A percentile compares a stretch with the other conserved stretches of the same genome.
phyloP scores from a whole-genome alignment of 2,329 filamentous ascomycete species.

The Trichophyton schoenleinii region DNA sequence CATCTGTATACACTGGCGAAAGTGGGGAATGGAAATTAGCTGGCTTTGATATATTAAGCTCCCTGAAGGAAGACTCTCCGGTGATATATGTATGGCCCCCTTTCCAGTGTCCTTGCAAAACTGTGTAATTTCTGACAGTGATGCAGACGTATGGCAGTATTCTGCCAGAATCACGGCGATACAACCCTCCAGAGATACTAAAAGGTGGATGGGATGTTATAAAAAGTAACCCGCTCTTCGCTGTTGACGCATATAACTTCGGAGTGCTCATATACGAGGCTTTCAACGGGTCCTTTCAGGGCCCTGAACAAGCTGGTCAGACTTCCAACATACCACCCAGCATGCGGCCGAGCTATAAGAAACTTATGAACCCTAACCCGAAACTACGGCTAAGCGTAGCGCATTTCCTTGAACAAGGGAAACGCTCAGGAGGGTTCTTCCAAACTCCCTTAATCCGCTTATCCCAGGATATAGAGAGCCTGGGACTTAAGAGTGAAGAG shows the following conservation, averaged over 20 bases:
- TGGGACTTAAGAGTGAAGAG: conserved; percentile 72
- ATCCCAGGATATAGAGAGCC: conserved; percentile 81
- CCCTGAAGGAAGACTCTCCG: conserved; percentile 89
- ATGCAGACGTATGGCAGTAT: conserved; percentile 69
- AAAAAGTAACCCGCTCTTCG: conserved; percentile 66
- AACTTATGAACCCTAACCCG: conserved; percentile 75
- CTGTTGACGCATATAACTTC: conserved; percentile 77
- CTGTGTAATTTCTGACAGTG: conserved; percentile 11
- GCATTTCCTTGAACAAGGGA: conserved; percentile 82
- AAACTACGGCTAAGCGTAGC: conserved; percentile 74
- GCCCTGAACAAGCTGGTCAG: conserved; percentile 67
- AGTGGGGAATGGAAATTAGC: conserved; percentile 97
- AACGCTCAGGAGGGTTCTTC: conserved; percentile 72
- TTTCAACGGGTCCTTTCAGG: conserved; percentile 73
- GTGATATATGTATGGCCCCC: conserved; percentile 59
- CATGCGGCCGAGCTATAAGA: conserved; percentile 87
- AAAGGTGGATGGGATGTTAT: conserved; percentile 85
- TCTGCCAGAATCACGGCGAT: conserved; percentile 71
- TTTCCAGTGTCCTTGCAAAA: neutral
- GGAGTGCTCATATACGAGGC: conserved; percentile 77
- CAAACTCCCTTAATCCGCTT: conserved; percentile 85
- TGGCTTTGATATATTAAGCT: conserved; percentile 87
- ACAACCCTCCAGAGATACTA: conserved; percentile 74
- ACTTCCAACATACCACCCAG: conserved; percentile 72
- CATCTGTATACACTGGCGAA: conserved; percentile 84